Evolutionary conservation across 768 basidiomycete species (phyloP).

Genomic region (Pleurotus ostreatus): DNA sequence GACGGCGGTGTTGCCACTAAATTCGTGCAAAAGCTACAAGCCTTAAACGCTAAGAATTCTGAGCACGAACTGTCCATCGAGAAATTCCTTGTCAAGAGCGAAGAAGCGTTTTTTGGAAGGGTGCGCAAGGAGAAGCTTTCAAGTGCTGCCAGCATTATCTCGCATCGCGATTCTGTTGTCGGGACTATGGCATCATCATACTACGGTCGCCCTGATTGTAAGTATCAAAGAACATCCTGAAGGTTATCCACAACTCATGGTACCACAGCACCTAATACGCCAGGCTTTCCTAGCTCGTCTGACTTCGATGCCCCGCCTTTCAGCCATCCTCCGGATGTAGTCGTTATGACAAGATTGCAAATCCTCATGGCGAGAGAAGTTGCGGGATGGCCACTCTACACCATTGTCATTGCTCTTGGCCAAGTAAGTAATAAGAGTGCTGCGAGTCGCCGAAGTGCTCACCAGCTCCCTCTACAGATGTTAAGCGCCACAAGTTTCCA

Average conservation of each 20-base stretch:
- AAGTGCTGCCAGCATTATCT: conserved; percentile 74
- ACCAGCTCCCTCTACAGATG: conserved; percentile 44
- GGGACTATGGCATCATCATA: conserved; percentile 63
- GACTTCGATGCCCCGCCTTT: conserved; percentile 39
- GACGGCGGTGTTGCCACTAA: conserved; percentile 89
- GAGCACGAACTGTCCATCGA: conserved; percentile 91
- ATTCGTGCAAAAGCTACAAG: conserved; percentile 82
- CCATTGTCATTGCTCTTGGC: conserved; percentile 81
- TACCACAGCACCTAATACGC: conserved; percentile 43
- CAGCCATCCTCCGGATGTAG: conserved; percentile 50
- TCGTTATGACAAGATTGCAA: conserved; percentile 81
- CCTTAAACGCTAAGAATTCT: conserved; percentile 79
- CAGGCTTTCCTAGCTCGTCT: conserved; percentile 33
- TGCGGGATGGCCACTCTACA: conserved; percentile 87
- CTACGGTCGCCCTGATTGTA: conserved; percentile 76
- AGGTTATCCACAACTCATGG: not conserved
- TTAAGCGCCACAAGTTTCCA: conserved; percentile 92
- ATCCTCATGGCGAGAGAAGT: conserved; percentile 79
- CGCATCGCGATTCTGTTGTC: conserved; percentile 79
- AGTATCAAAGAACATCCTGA: conserved; percentile 25
- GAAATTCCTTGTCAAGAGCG: conserved; percentile 84
- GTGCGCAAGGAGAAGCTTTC: conserved; percentile 86
- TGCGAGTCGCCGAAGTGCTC: conserved; percentile 1
- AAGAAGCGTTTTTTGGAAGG: conserved; percentile 89
- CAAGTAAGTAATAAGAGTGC: conserved; percentile 42